Base-by-base conservation (phyloP, 495 filamentous ascomycete genomes). In the Neurospora tetraspora region DNA sequence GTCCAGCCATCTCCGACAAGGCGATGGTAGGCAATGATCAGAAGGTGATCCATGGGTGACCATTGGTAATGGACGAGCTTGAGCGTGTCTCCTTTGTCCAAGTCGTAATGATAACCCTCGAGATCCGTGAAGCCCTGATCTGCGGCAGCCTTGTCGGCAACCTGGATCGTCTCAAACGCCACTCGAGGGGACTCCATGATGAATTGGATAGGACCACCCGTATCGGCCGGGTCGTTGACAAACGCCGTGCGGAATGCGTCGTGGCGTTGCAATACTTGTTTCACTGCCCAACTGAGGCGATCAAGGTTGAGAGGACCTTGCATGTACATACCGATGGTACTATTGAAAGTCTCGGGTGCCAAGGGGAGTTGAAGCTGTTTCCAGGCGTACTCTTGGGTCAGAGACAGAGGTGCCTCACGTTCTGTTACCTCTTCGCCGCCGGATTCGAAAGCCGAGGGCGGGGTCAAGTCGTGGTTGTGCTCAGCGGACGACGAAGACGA, bases 251-350 rank as follows among this genome's bases (percentile, higher is more conserved):
- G 61, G 18, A 68, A 31, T n/a, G 61, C 61, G 18, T 68, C 61
- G 61, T 68, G 61, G 27, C 61, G 61, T 68, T 68, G 61, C 61
- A 68, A 27, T 68, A 36, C 61, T 68, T 68, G n/a, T 4, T 75
- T 31, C 2, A 85, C 53, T 1, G 85, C 85, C 14, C 70, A 61
- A 2, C 77, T 47, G 11, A 88, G 73, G 5, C 73, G 61, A 10
- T 31, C 16, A 23, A 76, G 43, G 16, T 78, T 45, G 3, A 80
- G 68, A 0, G 37, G 31, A n/a, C 83, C 83, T 18, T 71, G 69
- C 1, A 83, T 53, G 20, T 73, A 37, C 39, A 71, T 72, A 5
- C 65, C 39, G 47, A 79, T 72, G 14, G 74, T 74, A 8, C 78
- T 72, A 47, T 76, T 31, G 37, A 37, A 37, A 75, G 70, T 83